Percentiles rank a stretch among this genome's conserved stretches.
These are phyloP conservation scores for Lentinula sp. DNA, from an alignment of 768 basidiomycete genomes.

Conservation along the genomic window DNA sequence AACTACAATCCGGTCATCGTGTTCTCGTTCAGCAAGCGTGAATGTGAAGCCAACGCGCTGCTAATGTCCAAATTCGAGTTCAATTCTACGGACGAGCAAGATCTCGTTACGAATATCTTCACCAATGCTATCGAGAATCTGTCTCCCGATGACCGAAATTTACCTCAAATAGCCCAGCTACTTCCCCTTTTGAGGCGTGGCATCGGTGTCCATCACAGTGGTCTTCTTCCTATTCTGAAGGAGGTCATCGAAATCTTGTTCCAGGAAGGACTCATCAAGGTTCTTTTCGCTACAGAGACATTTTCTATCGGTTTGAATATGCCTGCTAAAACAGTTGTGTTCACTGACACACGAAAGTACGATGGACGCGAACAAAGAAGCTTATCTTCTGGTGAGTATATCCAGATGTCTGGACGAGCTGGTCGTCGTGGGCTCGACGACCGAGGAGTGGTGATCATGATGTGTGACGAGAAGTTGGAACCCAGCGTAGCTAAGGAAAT, in stretches of 20 bases:
- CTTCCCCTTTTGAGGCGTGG: conserved; percentile 91
- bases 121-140: conserved; percentile 91
- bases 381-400: conserved; percentile 93
- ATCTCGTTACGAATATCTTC: conserved; percentile 82
- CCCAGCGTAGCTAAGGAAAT: conserved; percentile 88
- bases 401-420: conserved; percentile 98
- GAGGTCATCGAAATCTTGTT: conserved; percentile 99
- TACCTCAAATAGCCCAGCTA: conserved; percentile 91
- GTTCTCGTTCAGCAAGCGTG: conserved; percentile 97
- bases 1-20: conserved; percentile 98
- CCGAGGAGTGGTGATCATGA: conserved; percentile 99
- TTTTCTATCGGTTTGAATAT: conserved; percentile 98
- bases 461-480: conserved; percentile 98
- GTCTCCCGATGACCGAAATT: conserved; percentile 76
- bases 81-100: conserved; percentile 89
- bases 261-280: conserved; percentile 97
- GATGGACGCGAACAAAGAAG: conserved; percentile 94
- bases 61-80: conserved; percentile 94
- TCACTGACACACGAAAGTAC: conserved; percentile 92
- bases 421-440: conserved; percentile 96
- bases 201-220: conserved; percentile 97
- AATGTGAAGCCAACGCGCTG: conserved; percentile 91
- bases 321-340: conserved; percentile 99
- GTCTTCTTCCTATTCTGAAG: conserved; percentile 93
- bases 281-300: conserved; percentile 97